Evolutionary conservation across 768 basidiomycete genomes (phyloP), one percentile per base, ranked within the genome.

Genomic region (Hygrophoropsis aurantiaca): DNA sequence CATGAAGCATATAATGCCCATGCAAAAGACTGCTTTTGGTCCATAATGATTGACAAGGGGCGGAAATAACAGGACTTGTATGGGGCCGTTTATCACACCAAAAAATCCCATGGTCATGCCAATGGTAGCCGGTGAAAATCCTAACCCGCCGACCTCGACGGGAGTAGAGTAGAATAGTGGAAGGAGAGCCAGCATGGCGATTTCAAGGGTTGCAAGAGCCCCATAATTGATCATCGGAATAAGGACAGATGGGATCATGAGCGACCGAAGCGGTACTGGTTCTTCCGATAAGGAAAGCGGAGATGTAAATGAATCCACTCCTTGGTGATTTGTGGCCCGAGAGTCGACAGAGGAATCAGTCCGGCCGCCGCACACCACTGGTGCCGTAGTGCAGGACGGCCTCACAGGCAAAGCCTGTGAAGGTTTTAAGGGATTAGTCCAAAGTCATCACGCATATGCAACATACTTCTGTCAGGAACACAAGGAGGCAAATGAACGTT

Each of bases 101-200:
- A 58, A 60, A 26, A 54, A 52, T 8, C 66, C 72, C 51, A 75
- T 60, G 55, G 61, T 56, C 13, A 64, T 27, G 16, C 72, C 73
- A 23, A 74, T 74, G 39, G 49, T 52, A 56, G 59, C 57, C 0
- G 72, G 65, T 11, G 53, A 47, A 51, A 74, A 59, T 20, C 67
- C 70, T 24, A 74, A 59, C 20, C 71, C 73, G 32, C 73, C 73
- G 3, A 56, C 51, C 27, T 56, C 53, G 11, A 71, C 59, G 4
- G 68, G 57, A 0, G 69, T 67, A n/a, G 69, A 66, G 51, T 68
- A 67, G 52, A 69, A 71, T 46, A 74, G 62, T 7, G 74, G 69
- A 10, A 65, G 62, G 27, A 74, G 62, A 9, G 68, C 69, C 33
- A 51, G 51, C 37, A 61, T 44, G 4, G 61, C 53, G 33, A 74